phyloP scores from a whole-genome alignment of 2,329 filamentous ascomycete species.

The Diplodia seriata region DNA sequence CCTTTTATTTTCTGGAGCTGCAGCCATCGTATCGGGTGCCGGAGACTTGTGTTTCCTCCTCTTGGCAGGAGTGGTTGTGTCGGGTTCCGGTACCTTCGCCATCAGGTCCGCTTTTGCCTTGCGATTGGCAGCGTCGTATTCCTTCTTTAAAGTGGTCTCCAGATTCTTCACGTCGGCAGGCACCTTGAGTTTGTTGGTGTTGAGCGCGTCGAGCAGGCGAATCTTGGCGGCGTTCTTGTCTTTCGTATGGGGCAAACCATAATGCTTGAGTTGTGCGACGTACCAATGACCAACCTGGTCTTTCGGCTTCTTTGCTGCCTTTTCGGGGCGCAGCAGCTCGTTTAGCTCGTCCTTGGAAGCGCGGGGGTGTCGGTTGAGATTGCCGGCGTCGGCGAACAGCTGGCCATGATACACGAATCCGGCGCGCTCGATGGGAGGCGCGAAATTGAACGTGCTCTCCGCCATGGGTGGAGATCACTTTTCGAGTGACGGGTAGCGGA shows the following conservation, averaged over 20 bases:
- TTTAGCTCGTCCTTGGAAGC: slow-evolving; percentile 43
- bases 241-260: slow-evolving; percentile 64
- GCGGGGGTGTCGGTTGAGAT: slow-evolving; percentile 43
- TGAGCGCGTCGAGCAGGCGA: slow-evolving; percentile 64
- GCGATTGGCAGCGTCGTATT: slow-evolving; percentile 60
- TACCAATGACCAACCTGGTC: slow-evolving; percentile 68
- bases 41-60: slow-evolving; percentile 4
- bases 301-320: slow-evolving; percentile 39
- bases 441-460: slow-evolving; percentile 40
- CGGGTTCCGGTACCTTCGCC: slow-evolving; percentile 31
- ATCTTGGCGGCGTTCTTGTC: slow-evolving; percentile 66
- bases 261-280: slow-evolving; percentile 68
- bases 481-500: background rate
- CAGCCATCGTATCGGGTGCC: no score
- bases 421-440: slow-evolving; percentile 40
- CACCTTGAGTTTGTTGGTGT: slow-evolving; percentile 56
- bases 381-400: slow-evolving; percentile 43
- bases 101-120: slow-evolving; percentile 54
- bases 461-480: background rate
- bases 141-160: slow-evolving; percentile 64
- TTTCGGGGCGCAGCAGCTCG: slow-evolving; percentile 40
- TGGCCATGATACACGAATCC: slow-evolving; percentile 43
- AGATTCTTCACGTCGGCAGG: slow-evolving; percentile 58
- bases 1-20: slow-evolving; percentile 27
- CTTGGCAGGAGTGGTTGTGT: slow-evolving; percentile 6